Conservation (phyloP, 2,329 filamentous ascomycete genomes). For the Conoideocrella luteorostrata region DNA sequence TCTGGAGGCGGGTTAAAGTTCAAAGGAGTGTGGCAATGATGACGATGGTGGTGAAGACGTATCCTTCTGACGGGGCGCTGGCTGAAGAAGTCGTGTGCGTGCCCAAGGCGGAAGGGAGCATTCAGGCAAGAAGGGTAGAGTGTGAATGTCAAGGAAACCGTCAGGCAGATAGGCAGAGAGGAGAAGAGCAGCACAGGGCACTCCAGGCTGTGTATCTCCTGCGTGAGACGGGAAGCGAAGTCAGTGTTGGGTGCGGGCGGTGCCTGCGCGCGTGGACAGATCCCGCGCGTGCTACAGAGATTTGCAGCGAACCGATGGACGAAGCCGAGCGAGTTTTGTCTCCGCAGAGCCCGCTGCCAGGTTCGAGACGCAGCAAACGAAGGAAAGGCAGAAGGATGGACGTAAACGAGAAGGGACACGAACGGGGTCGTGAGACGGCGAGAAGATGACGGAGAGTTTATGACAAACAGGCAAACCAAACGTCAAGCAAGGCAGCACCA, state of each 20-base stretch:
- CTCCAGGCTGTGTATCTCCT: background rate
- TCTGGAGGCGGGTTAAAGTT: no score
- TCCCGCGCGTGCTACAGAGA: no score
- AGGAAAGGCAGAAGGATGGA: background rate
- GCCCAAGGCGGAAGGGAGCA: slow-evolving; percentile 1
- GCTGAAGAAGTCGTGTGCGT: background rate
- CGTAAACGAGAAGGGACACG: background rate
- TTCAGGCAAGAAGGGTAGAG: background rate
- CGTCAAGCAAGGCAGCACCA: no score
- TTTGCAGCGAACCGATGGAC: no score
- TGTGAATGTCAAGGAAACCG: no score
- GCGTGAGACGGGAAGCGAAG: background rate
- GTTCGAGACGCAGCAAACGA: background rate
- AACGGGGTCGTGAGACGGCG: no score
- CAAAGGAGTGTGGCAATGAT: no score
- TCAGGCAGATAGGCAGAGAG: no score
- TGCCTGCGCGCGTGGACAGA: no score
- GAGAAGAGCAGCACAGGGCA: background rate
- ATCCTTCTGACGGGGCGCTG: background rate
- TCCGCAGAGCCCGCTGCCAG: background rate
- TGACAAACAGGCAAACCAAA: no score
- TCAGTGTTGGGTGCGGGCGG: background rate
- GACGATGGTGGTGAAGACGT: no score
- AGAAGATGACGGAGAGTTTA: no score
- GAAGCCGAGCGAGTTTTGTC: background rate